These are phyloP conservation scores for Alternaria sp. DNA, from an alignment of 2,329 filamentous ascomycete species.

Conservation along the genomic window DNA sequence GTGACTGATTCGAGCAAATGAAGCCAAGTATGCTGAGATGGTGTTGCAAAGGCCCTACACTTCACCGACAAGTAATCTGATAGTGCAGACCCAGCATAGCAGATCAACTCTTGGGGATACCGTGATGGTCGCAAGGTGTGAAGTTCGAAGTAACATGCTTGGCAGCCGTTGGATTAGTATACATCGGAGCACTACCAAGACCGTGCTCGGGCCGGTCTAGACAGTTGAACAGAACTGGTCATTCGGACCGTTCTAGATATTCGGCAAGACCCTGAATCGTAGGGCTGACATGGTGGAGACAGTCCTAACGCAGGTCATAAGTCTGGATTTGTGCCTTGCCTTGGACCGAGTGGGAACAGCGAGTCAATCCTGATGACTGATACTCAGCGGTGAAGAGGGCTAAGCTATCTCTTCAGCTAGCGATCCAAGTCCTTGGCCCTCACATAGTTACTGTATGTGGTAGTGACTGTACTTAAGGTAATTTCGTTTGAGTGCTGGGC, in stretches of 20 bases:
- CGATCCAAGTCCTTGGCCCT: background rate
- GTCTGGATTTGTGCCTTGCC: background rate
- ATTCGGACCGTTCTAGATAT: background rate
- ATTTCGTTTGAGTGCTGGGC: background rate
- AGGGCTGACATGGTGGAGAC: background rate
- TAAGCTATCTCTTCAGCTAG: background rate
- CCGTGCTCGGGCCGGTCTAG: background rate
- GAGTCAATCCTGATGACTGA: background rate
- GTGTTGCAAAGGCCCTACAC: background rate
- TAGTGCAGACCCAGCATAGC: fast-evolving
- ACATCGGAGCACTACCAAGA: background rate
- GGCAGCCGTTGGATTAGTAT: background rate
- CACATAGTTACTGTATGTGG: background rate
- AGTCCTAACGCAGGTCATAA: background rate
- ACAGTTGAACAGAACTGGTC: no score
- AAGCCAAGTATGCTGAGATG: background rate
- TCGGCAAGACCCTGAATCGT: background rate
- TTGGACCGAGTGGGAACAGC: background rate
- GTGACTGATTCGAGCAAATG: background rate
- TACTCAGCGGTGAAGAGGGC: background rate
- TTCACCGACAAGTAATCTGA: background rate
- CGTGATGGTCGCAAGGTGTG: background rate
- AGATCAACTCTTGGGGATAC: background rate
- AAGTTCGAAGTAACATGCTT: background rate
- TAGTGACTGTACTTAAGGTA: background rate